phyloP scores from a whole-genome alignment of 306 rosid species.

The Parietaria judaica region DNA sequence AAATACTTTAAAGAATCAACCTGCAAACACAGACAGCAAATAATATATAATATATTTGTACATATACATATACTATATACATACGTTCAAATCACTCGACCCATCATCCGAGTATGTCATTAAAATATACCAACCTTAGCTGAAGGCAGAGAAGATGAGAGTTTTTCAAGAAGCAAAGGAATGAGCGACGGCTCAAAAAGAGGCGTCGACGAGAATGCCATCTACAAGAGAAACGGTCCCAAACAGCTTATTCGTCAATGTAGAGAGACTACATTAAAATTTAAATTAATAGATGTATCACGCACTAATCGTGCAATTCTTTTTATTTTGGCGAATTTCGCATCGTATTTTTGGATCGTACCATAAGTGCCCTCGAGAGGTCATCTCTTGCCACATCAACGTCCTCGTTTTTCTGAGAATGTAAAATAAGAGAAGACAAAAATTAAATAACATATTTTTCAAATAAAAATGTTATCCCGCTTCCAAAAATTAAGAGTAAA shows the following conservation, averaged over 20 bases:
- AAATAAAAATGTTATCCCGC: no score
- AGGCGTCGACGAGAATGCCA: conserved; percentile 67
- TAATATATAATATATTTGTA: not conserved
- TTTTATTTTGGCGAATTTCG: not conserved
- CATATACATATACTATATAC: conserved; percentile 3
- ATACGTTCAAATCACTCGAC: conserved; percentile 1
- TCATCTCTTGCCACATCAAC: conserved; percentile 62
- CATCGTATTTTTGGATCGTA: conserved; percentile 23
- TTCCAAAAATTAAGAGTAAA: not conserved
- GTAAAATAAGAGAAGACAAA: conserved; percentile 22
- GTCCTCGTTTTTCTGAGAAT: conserved; percentile 52
- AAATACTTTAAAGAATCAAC: conserved; percentile 91
- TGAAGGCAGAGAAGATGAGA: conserved; percentile 63
- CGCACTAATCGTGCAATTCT: conserved; percentile 2
- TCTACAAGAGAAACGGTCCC: conserved; percentile 41
- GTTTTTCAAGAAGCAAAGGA: conserved; percentile 88
- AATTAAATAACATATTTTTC: no score
- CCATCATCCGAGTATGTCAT: not conserved
- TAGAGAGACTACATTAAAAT: conserved; percentile 10
- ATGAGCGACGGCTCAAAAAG: conserved; percentile 74
- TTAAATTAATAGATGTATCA: not conserved
- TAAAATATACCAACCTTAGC: conserved; percentile 64
- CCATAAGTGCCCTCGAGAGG: conserved; percentile 78
- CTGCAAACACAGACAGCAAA: conserved; percentile 35
- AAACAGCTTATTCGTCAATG: conserved; percentile 8